Conservation (phyloP, 352 stramenopile genomes). For the Phytophthora sp. region DNA sequence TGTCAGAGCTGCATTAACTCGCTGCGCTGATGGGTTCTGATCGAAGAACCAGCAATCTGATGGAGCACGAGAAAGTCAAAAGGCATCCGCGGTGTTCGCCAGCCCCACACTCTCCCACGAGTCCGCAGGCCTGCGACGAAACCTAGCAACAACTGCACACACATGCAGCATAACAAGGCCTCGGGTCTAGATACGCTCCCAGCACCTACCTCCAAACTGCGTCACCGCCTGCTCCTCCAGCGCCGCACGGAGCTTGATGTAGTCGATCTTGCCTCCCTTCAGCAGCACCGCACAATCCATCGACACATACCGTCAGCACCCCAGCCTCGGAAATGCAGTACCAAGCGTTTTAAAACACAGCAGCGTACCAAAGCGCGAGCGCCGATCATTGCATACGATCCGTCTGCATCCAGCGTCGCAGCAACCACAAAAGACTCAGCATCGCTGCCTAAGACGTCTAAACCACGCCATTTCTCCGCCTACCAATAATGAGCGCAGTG, state of each 20-base stretch:
- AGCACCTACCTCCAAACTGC: constrained; percentile 54
- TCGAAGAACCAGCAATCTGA: constrained; percentile 91
- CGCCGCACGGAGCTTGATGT: constrained; percentile 65
- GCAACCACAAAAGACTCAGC: constrained; percentile 5
- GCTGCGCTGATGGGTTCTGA: constrained; percentile 63
- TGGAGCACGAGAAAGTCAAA: constrained; percentile 21
- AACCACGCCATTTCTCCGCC: background rate
- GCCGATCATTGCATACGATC: constrained; percentile 73
- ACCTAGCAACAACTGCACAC: constrained; percentile 13
- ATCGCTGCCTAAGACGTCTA: background rate
- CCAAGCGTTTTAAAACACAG: background rate
- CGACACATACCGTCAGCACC: background rate
- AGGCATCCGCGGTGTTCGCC: constrained; percentile 9
- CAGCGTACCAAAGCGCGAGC: constrained; percentile 47
- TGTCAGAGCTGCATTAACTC: constrained; percentile 27
- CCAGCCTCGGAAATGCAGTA: background rate
- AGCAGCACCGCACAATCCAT: constrained; percentile 1
- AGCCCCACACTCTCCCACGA: background rate
- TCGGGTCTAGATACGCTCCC: background rate
- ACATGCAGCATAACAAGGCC: constrained; percentile 9
- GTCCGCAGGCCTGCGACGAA: background rate
- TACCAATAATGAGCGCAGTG: constrained; percentile 76
- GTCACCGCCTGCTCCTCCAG: constrained; percentile 55
- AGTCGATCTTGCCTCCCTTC: constrained; percentile 70
- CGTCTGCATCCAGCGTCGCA: constrained; percentile 50